Base-by-base conservation (phyloP, 352 stramenopile species). In the Phytophthora aleatoria region DNA sequence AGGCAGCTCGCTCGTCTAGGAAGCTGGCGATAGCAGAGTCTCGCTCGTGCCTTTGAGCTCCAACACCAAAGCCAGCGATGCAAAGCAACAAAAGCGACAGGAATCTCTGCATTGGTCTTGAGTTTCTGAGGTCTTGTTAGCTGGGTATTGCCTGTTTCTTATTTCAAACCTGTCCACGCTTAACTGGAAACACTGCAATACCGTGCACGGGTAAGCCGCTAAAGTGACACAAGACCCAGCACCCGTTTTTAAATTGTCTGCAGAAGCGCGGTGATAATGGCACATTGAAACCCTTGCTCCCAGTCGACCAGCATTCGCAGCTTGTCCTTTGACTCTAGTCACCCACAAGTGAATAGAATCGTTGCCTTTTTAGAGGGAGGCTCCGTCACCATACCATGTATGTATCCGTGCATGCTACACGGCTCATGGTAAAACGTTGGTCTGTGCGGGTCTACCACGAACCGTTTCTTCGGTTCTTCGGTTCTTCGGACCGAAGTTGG, bases 11-110 rank as follows among this genome's bases (percentile, higher is more conserved):
- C 16, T 72, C 61, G 3, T 51, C 15, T 5, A 77, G 51, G 48
- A 77, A 81, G 47, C n/a, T 60, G 39, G 15, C 5, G 11, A 75
- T 60, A 53, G 58, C 50, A 38, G 33, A 31, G 31, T 64, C 53
- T 54, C 31, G 39, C 7, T 33, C 30, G 8, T 30, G 24, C 9
- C 20, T 45, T 12, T 44, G 31, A 3, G 28, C n/a, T 7, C 24
- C 24, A 52, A n/a, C 36, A 41, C 12, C 12, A n/a, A 50, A 47
- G 10, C 8, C 12, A 30, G 44, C 35, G 28, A 42, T 24, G 42
- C 16, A 47, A 28, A 62, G 13, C 38, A 69, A 10, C 44, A 72
- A 4, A 26, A 67, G 2, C 26, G 60, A 7, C 13, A 77, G 31
- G 26, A 54, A 28, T 30, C 27, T 5, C 16, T 13, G n/a, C 35